Conservation (phyloP, 225 moss, liverwort and hornwort genomes). For the Physcomitrellopsis africana region DNA sequence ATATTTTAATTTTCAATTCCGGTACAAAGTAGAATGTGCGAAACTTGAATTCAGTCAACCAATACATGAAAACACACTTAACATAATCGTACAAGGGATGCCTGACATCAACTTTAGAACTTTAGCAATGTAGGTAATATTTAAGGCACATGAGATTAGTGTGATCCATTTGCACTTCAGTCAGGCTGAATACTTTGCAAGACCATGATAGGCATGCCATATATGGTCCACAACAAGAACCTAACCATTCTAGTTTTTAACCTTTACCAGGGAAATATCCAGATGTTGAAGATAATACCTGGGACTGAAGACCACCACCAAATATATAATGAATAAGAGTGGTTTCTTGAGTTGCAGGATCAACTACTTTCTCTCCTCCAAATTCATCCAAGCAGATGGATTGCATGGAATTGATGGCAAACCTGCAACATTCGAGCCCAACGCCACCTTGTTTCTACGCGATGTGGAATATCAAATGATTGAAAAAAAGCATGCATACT, state of each 20-base stretch:
- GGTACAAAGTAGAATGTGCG: too few relatives aligned
- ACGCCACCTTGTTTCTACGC: not conserved
- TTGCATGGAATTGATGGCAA: slow-evolving; percentile 98
- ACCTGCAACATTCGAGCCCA: slow-evolving; percentile 45
- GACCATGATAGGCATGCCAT: too few relatives aligned
- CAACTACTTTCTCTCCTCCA: slow-evolving; percentile 81
- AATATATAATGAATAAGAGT: slow-evolving; percentile 92
- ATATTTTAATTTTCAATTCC: not conserved
- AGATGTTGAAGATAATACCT: slow-evolving; percentile 45
- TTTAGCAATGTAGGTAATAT: too few relatives aligned
- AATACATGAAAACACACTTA: too few relatives aligned
- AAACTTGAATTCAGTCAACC: too few relatives aligned
- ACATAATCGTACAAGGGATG: too few relatives aligned
- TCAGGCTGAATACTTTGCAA: too few relatives aligned
- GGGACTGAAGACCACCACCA: slow-evolving; percentile 94
- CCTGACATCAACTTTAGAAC: too few relatives aligned
- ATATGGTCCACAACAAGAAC: too few relatives aligned
- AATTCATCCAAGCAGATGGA: slow-evolving; percentile 96
- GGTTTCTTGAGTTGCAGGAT: slow-evolving; percentile 78
- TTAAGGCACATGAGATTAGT: too few relatives aligned
- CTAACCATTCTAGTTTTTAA: not conserved
- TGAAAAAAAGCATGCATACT: not conserved
- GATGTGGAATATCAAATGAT: too few relatives aligned
- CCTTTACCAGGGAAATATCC: not conserved
- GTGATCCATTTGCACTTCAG: too few relatives aligned